Base-by-base conservation (phyloP, 495 filamentous ascomycete genomes). In the Aspergillus coremiiformis region DNA sequence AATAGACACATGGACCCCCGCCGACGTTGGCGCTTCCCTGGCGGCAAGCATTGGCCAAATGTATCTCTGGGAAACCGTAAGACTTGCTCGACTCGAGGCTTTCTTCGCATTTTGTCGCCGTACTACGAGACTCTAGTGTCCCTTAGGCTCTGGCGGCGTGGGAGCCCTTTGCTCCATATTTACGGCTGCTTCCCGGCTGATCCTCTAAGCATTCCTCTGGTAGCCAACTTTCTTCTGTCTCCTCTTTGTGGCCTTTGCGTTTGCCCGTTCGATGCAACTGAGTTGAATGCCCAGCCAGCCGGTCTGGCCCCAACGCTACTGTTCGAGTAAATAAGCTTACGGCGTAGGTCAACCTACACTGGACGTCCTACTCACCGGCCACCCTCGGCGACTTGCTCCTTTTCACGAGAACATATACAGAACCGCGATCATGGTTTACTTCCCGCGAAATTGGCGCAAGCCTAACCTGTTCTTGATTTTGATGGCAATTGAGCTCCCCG, bases 401-500 rank as follows among this genome's bases (percentile, higher is more conserved):
- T 7, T 41, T 7, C 19, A 21, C 3, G 17, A 41, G 37, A 41
- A 14, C 15, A 41, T 7, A 19, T 9, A 41, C 17, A 48, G n/a
- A 51, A 47, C 29, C 15, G 45, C 50, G 60, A 59, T 20, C 62
- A 70, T 71, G 64, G 63, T 63, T 21, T 41, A 41, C 43, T 66
- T 74, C 49, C 68, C 76, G 17, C 66, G 79, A 65, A 69, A 74
- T 67, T 91, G 89, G 83, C 81, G 80, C 53, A 75, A 77, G 21
- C 81, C 82, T 54, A 78, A 72, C 53, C 64, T 84, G 48, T 67
- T 89, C 42, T 76, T 82, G 57, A 80, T 66, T 55, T 75, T 90
- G 61, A 79, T 95, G 69, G 62, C 81, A 42, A 60, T 80, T 24
- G 90, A 96, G 70, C 68, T 93, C 22, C 69, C 76, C 26, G 70